Evolutionary conservation across 768 basidiomycete species (phyloP), one percentile per base, ranked within the genome.

Genomic region (Hirschioporus abietinus): DNA sequence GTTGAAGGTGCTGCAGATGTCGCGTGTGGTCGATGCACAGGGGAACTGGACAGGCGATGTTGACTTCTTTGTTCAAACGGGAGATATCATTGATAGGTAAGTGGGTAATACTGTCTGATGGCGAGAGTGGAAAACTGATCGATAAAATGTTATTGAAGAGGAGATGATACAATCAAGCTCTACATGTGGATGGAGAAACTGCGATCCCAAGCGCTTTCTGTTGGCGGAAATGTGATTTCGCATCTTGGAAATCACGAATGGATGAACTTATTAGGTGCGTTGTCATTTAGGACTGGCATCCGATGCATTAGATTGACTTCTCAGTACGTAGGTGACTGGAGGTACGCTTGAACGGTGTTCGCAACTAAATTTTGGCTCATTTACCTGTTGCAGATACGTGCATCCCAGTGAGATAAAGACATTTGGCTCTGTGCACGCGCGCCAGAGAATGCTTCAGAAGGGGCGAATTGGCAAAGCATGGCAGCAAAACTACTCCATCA

Each of bases 191-290:
- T 99, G 88, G 94, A 96, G 67, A 78, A 78, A 52, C 82, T 99
- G 7, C 86, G 96, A 26, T 83, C 78, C 8, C 88, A 98, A 75
- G 96, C 96, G 0, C 76, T 76, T 4, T 77, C 78, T 0, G 79
- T 76, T 17, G 93, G 93, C 3, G 95, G 93, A 1, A 83, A 81
- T 4, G 82, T 99, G 17, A 73, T 96, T 35, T 88, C 85, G 15
- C 83, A 93, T 65, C 79, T 98, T 35, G 97, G 97, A 26, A 99
- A 99, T 75, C 97, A 99, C 71, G 97, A 99, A 76, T 89, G 90
- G 82, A 97, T 98, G 94, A 96, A 96, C 70, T 87, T 85, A 17
- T 88, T 93, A 67, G 91, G 91, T 89, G 70, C 24, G 76, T 68
- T 20, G 8, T 8, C 30, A 52, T 52, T 36, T 5, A 52, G 2